Evolutionary conservation across 2,329 filamentous ascomycete species (phyloP).

Genomic region (Paradendryphiella salina): DNA sequence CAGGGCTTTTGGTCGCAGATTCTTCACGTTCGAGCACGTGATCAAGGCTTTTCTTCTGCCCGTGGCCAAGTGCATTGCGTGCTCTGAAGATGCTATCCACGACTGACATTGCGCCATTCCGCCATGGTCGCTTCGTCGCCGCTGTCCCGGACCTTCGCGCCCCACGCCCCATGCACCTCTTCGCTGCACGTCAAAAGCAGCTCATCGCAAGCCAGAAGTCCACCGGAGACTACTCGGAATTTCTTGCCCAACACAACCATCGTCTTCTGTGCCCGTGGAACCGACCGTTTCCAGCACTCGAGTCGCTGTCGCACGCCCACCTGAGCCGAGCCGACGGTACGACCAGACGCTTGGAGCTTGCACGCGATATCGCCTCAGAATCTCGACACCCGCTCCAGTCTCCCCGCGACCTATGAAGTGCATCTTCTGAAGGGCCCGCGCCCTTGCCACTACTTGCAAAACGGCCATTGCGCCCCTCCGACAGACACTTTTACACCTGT

Average conservation of each 20-base stretch:
- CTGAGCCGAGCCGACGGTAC: conserved; percentile 2
- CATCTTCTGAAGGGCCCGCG: conserved; percentile 2
- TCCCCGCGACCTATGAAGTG: conserved; percentile 19
- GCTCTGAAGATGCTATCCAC: conserved; percentile 19
- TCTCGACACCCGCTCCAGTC: conserved; percentile 23
- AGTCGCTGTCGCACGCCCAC: conserved; percentile 2
- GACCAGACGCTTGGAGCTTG: conserved; percentile 19
- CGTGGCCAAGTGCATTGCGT: conserved; percentile 15
- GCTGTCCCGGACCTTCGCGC: neutral
- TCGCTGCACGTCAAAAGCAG: neutral
- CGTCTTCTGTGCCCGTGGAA: neutral
- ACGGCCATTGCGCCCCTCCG: neutral
- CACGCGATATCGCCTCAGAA: conserved; percentile 26
- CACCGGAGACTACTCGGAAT: neutral
- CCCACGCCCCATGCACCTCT: neutral
- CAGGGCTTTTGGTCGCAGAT: no score
- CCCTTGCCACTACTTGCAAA: neutral
- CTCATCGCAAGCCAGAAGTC: neutral
- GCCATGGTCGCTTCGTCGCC: conserved; percentile 5
- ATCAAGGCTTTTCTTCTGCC: neutral
- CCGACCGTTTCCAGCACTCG: conserved; percentile 9
- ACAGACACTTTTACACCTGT: neutral
- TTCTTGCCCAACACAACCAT: neutral
- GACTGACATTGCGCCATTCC: conserved; percentile 18
- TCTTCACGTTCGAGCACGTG: conserved; percentile 1